phyloP scores from a whole-genome alignment of 148 eudicot genomes.

The Salicornia ramosissima region DNA sequence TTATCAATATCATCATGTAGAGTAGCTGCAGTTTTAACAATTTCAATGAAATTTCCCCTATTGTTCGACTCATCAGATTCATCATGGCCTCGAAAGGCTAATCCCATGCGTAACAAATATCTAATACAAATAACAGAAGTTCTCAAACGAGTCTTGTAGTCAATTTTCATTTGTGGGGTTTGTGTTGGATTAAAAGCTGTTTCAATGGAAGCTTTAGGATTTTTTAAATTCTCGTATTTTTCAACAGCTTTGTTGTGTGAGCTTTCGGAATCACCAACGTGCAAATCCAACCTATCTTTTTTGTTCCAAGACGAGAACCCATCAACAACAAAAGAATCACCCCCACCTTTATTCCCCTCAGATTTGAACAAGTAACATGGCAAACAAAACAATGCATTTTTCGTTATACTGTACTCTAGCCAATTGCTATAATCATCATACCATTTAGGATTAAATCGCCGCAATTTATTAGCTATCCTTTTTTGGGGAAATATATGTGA shows the following conservation, averaged over 20 bases:
- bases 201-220: background rate
- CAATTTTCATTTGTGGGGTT: background rate
- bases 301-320: slow-evolving; percentile 10
- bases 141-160: background rate
- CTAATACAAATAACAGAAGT: background rate
- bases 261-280: background rate
- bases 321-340: slow-evolving; percentile 4
- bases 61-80: background rate
- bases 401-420: too few species aligned
- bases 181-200: background rate
- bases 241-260: slow-evolving; percentile 8
- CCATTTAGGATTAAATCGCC: too few species aligned
- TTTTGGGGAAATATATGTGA: too few species aligned
- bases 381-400: too few species aligned
- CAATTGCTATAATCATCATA: too few species aligned
- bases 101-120: background rate
- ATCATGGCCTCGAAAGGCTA: slow-evolving; percentile 6
- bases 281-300: background rate
- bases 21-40: background rate
- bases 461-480: too few species aligned
- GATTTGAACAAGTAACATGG: slow-evolving; percentile 7
- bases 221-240: background rate
- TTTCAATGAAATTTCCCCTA: slow-evolving; percentile 1
- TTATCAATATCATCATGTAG: background rate
- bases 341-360: background rate